Evolutionary conservation across 345 rosid genomes (phyloP), one percentile per base, ranked within the genome.

Genomic region (Anacardium occidentale): DNA sequence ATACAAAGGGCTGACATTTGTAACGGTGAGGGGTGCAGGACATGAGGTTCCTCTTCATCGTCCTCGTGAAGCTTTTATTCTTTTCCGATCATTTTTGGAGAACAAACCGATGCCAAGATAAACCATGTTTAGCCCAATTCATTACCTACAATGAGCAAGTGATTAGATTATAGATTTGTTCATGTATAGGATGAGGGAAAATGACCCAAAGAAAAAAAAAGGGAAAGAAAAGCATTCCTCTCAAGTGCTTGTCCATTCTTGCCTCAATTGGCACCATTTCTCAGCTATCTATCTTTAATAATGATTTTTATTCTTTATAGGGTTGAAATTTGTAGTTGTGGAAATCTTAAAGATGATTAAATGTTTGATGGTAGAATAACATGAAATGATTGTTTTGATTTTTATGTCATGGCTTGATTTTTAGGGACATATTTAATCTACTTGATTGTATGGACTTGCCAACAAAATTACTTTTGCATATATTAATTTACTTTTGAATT

Each of bases 1-100:
- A 44, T 94, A 92, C 80, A 65, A 78, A 81, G 97, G 98, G 45
- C 86, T 94, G 76, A 89, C 97, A 14, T 75, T 92, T 20, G 93
- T 94, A 5, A 85, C 98, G 26, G 90, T 94, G 18, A 84, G 77
- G 7, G 98, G 98, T 74, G 97, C 98, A 48, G 98, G 98, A 58
- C 98, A 94, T 20, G 97, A 94, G 76, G 98, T 92, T 70, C 98
- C 98, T 0, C 83, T 92, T 37, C 97, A 76, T 69, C 88, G 92
- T 22, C 97, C 98, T 3, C 91, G 97, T 54, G 87, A 90, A 81
- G 94, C 97, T 18, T 94, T 85, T 72, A 85, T 92, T 79, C 87
- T 92, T 79, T 94, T 94, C 88, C 78, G 81, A 78, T 90, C 98
- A 18, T 94, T 89, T 79, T 76, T 94, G 86, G 91, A 81, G 85